These are phyloP conservation scores for Cephaloascus albidus DNA, from an alignment of 805 yeast species.

Conservation along the genomic window DNA sequence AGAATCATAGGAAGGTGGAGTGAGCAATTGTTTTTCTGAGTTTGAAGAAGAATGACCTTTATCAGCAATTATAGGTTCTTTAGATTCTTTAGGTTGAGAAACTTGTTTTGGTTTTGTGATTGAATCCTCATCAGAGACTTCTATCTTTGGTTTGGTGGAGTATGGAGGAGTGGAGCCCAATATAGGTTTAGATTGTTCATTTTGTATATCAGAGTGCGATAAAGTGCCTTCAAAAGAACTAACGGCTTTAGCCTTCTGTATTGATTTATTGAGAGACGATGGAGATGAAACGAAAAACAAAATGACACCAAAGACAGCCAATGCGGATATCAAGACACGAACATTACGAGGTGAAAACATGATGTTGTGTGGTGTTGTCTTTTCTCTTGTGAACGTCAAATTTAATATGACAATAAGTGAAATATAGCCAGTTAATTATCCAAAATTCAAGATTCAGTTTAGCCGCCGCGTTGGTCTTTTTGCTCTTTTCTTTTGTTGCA, in stretches of 20 bases:
- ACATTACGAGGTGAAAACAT: constrained; percentile 24
- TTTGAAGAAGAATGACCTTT: constrained; percentile 8
- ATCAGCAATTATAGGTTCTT: constrained; percentile 1
- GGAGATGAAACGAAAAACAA: constrained; percentile 40
- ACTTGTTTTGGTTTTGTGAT: background rate
- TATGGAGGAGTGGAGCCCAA: background rate
- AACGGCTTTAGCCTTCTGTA: constrained; percentile 20
- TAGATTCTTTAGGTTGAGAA: background rate
- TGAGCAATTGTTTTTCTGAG: constrained; percentile 8
- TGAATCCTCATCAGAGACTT: background rate
- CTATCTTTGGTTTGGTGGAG: background rate
- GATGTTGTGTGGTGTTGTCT: too few relatives aligned
- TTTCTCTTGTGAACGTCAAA: too few relatives aligned
- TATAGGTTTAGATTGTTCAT: background rate
- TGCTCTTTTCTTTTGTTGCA: too few relatives aligned
- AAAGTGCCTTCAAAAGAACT: constrained; percentile 9
- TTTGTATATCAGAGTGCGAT: background rate
- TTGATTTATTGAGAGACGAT: constrained; percentile 18
- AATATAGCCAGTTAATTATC: too few relatives aligned
- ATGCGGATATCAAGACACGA: constrained; percentile 41
- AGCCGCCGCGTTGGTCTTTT: too few relatives aligned
- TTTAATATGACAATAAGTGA: too few relatives aligned
- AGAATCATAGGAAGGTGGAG: background rate
- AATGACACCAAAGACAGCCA: constrained; percentile 40
- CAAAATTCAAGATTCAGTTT: too few relatives aligned